These are phyloP conservation scores for Acephala macrosclerotiorum DNA, from an alignment of 2,329 filamentous ascomycete species.

Conservation along the genomic window DNA sequence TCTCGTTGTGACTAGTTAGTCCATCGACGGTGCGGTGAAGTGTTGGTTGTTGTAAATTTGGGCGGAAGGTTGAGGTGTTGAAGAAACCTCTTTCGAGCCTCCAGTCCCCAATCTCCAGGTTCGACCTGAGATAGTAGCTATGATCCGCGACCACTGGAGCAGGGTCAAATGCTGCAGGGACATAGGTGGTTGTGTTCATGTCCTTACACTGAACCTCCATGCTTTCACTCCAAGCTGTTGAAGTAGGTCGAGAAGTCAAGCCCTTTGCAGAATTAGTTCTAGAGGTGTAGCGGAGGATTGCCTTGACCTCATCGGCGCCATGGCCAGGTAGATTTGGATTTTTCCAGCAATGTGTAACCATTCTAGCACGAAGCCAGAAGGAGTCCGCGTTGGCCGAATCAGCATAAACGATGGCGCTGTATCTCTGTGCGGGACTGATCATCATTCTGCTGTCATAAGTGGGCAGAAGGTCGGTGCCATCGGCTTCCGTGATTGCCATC, in stretches of 20 bases:
- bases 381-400: constrained; percentile 60
- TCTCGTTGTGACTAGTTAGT: constrained; percentile 51
- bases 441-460: constrained; percentile 66
- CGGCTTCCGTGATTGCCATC: constrained; percentile 72
- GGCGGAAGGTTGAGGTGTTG: constrained; percentile 62
- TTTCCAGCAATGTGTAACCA: constrained; percentile 67
- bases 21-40: constrained; percentile 59
- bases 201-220: constrained; percentile 44
- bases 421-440: constrained; percentile 74
- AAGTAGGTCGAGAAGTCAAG: constrained; percentile 31
- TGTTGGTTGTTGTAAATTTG: constrained; percentile 55
- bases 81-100: constrained; percentile 64
- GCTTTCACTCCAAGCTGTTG: constrained; percentile 52
- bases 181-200: constrained; percentile 51
- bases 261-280: constrained; percentile 17
- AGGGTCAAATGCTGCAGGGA: constrained; percentile 51
- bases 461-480: constrained; percentile 71
- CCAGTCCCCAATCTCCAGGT: constrained; percentile 66
- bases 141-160: constrained; percentile 57
- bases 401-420: constrained; percentile 69
- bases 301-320: constrained; percentile 55
- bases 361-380: constrained; percentile 71
- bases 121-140: constrained; percentile 61
- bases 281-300: constrained; percentile 54
- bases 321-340: constrained; percentile 54